A percentile compares a stretch with the other conserved stretches of the same genome.
Conservation (phyloP, 495 filamentous ascomycete genomes). For the Penicillium diatomitis region DNA sequence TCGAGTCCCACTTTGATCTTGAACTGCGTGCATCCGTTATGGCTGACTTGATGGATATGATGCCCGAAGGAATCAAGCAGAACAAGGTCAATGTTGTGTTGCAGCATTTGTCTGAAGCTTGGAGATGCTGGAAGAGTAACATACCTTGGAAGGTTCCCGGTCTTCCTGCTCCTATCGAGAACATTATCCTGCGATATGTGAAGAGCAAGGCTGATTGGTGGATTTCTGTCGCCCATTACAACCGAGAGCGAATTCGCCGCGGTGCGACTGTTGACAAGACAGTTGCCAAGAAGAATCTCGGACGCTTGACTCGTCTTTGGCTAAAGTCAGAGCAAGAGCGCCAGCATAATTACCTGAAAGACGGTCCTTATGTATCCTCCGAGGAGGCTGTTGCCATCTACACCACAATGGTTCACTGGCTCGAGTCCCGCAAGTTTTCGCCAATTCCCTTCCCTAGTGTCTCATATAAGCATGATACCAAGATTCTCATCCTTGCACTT, state of each 20-base stretch:
- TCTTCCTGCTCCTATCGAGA: constrained; percentile 92
- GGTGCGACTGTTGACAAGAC: constrained; percentile 98
- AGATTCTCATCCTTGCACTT: constrained; percentile 93
- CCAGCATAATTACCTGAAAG: constrained; percentile 99
- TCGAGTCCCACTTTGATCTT: constrained; percentile 97
- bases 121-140: constrained; percentile 99
- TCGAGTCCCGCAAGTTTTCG: constrained; percentile 95
- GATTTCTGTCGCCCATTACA: constrained; percentile 98
- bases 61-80: constrained; percentile 99
- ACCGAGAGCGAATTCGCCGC: constrained; percentile 89
- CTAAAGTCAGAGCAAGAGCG: constrained; percentile 97
- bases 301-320: constrained; percentile 90
- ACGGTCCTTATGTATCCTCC: constrained; percentile 95
- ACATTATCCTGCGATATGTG: constrained; percentile 95
- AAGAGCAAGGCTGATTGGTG: constrained; percentile 99
- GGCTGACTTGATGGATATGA: constrained; percentile 99
- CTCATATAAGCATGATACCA: constrained; percentile 99
- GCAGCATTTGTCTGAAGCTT: constrained; percentile 94
- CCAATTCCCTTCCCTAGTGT: constrained; percentile 99
- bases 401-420: constrained; percentile 97
- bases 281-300: constrained; percentile 98
- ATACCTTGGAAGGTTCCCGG: constrained; percentile 99
- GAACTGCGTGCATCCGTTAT: constrained; percentile 97
- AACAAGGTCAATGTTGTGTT: constrained; percentile 98
- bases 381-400: constrained; percentile 99